A percentile compares a stretch with the other conserved stretches of the same genome.
Conservation (phyloP, 495 filamentous ascomycete genomes). For the Cladorrhinum samala region DNA sequence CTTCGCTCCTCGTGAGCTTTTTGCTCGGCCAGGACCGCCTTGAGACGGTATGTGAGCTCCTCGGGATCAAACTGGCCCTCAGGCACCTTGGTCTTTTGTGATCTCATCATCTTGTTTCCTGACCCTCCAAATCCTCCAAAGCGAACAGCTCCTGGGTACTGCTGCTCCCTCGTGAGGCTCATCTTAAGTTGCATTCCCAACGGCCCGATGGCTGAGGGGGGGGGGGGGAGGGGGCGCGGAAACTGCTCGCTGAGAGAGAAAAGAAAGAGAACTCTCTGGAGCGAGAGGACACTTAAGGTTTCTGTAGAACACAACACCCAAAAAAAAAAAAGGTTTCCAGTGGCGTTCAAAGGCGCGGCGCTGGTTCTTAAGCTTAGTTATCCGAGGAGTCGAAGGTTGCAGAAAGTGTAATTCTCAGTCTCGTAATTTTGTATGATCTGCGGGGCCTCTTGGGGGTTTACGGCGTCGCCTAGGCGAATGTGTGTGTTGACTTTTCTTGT, state of each 20-base stretch:
- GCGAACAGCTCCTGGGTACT: slow-evolving; percentile 2
- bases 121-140: neutral
- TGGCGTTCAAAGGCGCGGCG: neutral
- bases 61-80: slow-evolving; percentile 45
- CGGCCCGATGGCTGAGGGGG: neutral
- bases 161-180: slow-evolving; percentile 17
- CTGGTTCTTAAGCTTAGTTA: neutral
- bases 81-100: neutral
- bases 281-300: no score
- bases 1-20: slow-evolving; percentile 23
- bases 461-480: neutral
- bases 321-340: no score
- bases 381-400: no score
- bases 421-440: neutral
- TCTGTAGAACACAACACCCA: no score
- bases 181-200: slow-evolving; percentile 20
- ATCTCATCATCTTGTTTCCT: neutral
- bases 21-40: slow-evolving; percentile 39
- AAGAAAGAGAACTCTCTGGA: neutral
- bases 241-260: neutral
- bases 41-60: slow-evolving; percentile 42
- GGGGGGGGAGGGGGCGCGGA: neutral
- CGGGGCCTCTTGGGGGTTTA: neutral
- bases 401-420: no score
- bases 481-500: no score